These are phyloP conservation scores for Termitomyces bulborhizus DNA, from an alignment of 768 basidiomycete species.

Conservation along the genomic window DNA sequence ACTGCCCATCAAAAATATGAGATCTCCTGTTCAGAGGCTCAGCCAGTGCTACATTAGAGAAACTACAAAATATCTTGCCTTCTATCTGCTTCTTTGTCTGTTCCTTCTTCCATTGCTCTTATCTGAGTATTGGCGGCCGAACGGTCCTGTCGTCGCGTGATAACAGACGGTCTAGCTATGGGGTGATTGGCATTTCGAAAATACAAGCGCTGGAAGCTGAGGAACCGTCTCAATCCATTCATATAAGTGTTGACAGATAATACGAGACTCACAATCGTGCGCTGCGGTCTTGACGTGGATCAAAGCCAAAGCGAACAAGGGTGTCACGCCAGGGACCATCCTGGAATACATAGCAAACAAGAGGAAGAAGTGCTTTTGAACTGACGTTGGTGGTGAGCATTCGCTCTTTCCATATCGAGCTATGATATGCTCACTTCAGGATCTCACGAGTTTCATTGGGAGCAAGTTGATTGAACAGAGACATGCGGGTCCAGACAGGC, in stretches of 20 bases:
- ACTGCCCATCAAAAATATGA: conserved; percentile 86
- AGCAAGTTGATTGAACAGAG: conserved; percentile 77
- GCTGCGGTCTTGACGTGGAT: conserved; percentile 69
- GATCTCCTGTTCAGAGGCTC: conserved; percentile 39
- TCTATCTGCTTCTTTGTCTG: conserved; percentile 34
- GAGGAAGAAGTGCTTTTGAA: conserved; percentile 74
- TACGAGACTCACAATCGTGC: conserved; percentile 64
- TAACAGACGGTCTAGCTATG: conserved; percentile 71
- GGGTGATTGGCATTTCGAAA: conserved; percentile 86
- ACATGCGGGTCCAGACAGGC: conserved; percentile 86
- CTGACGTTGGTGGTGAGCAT: conserved; percentile 29
- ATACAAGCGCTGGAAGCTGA: conserved; percentile 86
- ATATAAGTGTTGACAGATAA: background rate
- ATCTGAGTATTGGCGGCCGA: conserved; percentile 34
- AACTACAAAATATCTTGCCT: conserved; percentile 27
- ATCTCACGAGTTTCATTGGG: conserved; percentile 64
- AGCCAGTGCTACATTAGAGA: background rate
- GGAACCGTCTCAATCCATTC: conserved; percentile 3
- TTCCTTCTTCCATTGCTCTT: conserved; percentile 31
- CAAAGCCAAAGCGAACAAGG: conserved; percentile 80
- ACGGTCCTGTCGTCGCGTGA: conserved; percentile 57
- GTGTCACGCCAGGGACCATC: conserved; percentile 96
- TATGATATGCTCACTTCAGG: conserved; percentile 52
- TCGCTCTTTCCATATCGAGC: background rate
- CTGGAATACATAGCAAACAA: conserved; percentile 82